Conservation (phyloP, 2,329 filamentous ascomycete species). For the Xylariaceae sp. region DNA sequence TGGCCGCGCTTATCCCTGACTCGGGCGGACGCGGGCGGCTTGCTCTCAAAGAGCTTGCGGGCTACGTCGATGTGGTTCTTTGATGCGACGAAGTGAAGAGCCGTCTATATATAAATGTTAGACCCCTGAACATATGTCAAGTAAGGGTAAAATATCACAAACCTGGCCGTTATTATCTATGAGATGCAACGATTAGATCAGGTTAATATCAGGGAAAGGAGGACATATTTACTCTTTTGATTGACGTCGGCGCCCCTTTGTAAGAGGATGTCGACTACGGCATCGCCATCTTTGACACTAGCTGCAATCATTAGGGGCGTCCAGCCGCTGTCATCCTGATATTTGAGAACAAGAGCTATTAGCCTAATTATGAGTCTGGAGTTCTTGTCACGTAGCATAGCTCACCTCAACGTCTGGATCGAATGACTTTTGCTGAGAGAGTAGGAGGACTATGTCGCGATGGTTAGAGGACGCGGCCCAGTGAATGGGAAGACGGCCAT, state of each 20-base stretch:
- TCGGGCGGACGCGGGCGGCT: conserved; percentile 65
- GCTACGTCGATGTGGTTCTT: conserved; percentile 83
- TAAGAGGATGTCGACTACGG: conserved; percentile 62
- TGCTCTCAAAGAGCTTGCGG: conserved; percentile 66
- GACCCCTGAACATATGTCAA: neutral
- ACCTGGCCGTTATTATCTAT: conserved; percentile 62
- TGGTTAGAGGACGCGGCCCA: conserved; percentile 88
- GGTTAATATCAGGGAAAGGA: neutral
- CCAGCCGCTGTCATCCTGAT: conserved; percentile 71
- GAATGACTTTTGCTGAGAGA: conserved; percentile 67
- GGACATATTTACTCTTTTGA: conserved; percentile 50
- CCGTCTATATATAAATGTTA: conserved; percentile 52
- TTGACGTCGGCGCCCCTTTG: conserved; percentile 67
- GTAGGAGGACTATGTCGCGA: conserved; percentile 64
- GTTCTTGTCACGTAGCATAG: neutral
- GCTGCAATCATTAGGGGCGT: conserved; percentile 79
- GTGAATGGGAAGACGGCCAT: conserved; percentile 85
- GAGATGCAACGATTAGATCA: conserved; percentile 8
- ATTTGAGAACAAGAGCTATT: neutral
- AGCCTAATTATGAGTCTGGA: neutral
- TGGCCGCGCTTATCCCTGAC: conserved; percentile 84
- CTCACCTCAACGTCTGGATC: conserved; percentile 74
- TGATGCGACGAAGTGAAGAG: conserved; percentile 84
- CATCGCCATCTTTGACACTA: conserved; percentile 66
- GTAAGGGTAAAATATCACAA: conserved; percentile 4